Percentiles rank a stretch among this genome's conserved stretches.
These are phyloP conservation scores for Narthecium ossifragum DNA, from an alignment of 106 monocot species.

Conservation along the genomic window DNA sequence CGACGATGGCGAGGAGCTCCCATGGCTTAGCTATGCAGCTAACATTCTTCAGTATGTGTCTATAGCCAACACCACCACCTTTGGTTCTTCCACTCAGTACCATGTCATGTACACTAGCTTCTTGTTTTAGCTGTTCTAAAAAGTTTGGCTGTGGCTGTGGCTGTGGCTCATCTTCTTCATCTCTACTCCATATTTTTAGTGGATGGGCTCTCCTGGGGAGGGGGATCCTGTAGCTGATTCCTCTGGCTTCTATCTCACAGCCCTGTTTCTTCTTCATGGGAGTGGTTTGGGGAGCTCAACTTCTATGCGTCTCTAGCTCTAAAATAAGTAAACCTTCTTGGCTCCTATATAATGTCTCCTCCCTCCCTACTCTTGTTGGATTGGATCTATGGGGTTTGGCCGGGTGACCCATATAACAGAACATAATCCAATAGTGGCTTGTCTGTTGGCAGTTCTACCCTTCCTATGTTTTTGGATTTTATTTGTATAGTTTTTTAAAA, in stretches of 20 bases:
- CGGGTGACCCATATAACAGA: no score
- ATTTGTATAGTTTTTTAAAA: no score
- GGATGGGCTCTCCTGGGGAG: conserved; percentile 10
- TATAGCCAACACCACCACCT: not conserved
- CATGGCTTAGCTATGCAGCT: conserved; percentile 54
- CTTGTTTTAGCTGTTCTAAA: not conserved
- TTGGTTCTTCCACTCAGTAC: not conserved
- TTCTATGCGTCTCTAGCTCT: not conserved
- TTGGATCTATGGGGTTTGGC: not conserved
- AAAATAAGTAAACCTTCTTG: not conserved
- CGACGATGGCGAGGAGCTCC: conserved; percentile 81
- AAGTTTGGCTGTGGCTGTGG: not conserved
- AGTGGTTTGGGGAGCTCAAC: not conserved
- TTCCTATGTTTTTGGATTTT: no score
- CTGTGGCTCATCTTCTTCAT: conserved; percentile 9
- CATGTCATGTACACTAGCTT: not conserved
- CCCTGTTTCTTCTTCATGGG: conserved; percentile 35
- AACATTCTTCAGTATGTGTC: conserved; percentile 60
- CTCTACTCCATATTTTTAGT: conserved; percentile 39
- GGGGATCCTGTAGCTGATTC: conserved; percentile 53
- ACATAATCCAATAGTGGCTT: not conserved
- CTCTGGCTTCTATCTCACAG: conserved; percentile 65
- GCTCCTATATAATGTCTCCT: not conserved
- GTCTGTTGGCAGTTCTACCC: not conserved
- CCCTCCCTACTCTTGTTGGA: not conserved